These are phyloP conservation scores for Cadophora gregata DNA, from an alignment of 2,329 filamentous ascomycete genomes.

Conservation along the genomic window DNA sequence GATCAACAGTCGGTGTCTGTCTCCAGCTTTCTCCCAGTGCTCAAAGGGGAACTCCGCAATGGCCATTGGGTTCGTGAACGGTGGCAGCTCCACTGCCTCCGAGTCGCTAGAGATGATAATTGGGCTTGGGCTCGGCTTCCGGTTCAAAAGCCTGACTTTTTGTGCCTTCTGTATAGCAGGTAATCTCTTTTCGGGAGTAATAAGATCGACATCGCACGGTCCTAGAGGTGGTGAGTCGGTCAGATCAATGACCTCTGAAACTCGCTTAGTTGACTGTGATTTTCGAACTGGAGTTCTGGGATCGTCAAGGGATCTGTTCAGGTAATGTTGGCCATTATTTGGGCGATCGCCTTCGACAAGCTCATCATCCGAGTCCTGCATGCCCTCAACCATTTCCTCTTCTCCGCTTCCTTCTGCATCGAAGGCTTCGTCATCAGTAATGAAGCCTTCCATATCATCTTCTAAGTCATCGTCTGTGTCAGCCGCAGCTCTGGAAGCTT, in stretches of 20 bases:
- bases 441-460: slow-evolving; percentile 55
- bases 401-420: slow-evolving; percentile 21
- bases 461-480: slow-evolving; percentile 46
- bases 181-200: slow-evolving; percentile 6
- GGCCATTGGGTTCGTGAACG: slow-evolving; percentile 32
- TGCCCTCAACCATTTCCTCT: slow-evolving; percentile 22
- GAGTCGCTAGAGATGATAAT: neutral
- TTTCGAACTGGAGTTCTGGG: slow-evolving; percentile 9
- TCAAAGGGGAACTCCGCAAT: slow-evolving; percentile 35
- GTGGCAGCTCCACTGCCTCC: slow-evolving; percentile 27
- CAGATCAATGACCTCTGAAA: slow-evolving; percentile 32
- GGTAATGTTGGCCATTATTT: neutral
- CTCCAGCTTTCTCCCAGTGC: slow-evolving; percentile 33
- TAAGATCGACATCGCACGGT: neutral
- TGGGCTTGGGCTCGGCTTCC: slow-evolving; percentile 4
- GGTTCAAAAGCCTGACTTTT: neutral
- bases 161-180: neutral
- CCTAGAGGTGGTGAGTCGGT: slow-evolving; percentile 22
- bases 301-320: neutral
- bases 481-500: slow-evolving; percentile 11
- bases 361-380: slow-evolving; percentile 22
- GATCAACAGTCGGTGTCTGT: slow-evolving; percentile 49
- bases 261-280: neutral
- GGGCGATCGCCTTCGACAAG: slow-evolving; percentile 20
- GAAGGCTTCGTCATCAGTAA: slow-evolving; percentile 48